Evolutionary conservation across 768 basidiomycete species (phyloP).

Genomic region (Tulasnella sp.): DNA sequence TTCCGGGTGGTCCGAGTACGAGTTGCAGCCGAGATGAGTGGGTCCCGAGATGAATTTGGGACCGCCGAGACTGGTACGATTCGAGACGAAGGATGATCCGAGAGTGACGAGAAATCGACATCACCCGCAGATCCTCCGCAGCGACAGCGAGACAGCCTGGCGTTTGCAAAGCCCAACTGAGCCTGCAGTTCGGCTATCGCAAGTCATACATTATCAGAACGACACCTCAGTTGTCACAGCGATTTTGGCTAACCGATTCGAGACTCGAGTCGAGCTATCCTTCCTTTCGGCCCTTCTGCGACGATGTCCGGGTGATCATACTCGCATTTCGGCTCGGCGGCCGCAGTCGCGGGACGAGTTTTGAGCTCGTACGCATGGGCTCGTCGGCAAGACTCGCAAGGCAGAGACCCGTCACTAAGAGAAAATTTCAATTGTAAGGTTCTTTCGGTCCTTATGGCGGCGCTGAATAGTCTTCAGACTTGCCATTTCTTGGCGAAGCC

Average conservation of each 20-base stretch:
- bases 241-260: not conserved
- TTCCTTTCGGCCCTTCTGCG: not conserved
- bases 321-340: not conserved
- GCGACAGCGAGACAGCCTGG: not conserved
- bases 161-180: not conserved
- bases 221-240: not conserved
- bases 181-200: not conserved
- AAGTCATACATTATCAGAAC: too few species aligned
- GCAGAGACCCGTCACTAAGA: not conserved
- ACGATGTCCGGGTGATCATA: constrained; percentile 2
- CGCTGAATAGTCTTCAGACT: not conserved
- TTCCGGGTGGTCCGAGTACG: too few species aligned
- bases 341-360: not conserved
- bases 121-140: not conserved
- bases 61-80: too few species aligned
- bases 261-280: not conserved
- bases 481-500: not conserved
- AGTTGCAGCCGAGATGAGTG: too few species aligned
- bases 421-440: too few species aligned
- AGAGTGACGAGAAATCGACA: too few species aligned
- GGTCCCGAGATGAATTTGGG: too few species aligned
- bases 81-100: too few species aligned
- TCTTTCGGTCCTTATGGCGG: too few species aligned
- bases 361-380: not conserved
- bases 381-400: not conserved